These are phyloP conservation scores for Hordeum vulgare DNA, from an alignment of 176 grass and related monocot species.

Conservation along the genomic window MorexV3_pseudomolecules_assembly NC_058518.1:488181237-488181736, in stretches of 20 bases:
- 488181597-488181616: background rate
- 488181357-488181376: background rate
- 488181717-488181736: conserved; percentile 36
- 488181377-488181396: background rate
- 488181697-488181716: conserved; percentile 13
- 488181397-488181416: conserved; percentile 13
- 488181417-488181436: background rate
- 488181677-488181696: conserved; percentile 34
- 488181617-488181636: background rate
- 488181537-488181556: conserved; percentile 18
- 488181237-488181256: conserved; percentile 7
- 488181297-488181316: conserved; percentile 16
- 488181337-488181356: background rate
- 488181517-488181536: conserved; percentile 44
- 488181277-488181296: conserved; percentile 35
- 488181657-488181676: background rate
- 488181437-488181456: conserved; percentile 28
- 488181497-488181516: conserved; percentile 11
- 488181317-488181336: accelerated
- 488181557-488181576: background rate
- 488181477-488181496: background rate
- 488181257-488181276: conserved; percentile 30
- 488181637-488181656: background rate
- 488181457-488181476: conserved; percentile 27
- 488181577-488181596: conserved; percentile 24